These are phyloP conservation scores for Abortiporus biennis DNA, from an alignment of 1,284 basidiomycete species.

Conservation along the genomic window DNA sequence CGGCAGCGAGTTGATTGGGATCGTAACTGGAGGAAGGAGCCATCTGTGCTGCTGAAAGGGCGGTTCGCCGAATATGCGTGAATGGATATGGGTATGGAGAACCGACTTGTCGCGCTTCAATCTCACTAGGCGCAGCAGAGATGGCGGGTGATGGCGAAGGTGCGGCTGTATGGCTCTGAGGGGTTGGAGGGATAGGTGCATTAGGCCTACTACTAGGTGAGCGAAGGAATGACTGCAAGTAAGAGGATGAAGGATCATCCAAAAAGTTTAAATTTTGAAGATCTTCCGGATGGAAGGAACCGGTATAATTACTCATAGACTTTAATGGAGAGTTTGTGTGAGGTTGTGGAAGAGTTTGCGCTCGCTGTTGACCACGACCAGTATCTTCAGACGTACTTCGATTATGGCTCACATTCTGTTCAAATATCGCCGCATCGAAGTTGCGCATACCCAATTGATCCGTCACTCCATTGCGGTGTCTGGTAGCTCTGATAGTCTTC, in stretches of 20 bases:
- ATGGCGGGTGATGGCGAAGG: conserved; percentile 60
- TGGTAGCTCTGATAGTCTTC: conserved; percentile 24
- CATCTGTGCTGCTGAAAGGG: conserved; percentile 30
- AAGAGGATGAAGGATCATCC: conserved; percentile 50
- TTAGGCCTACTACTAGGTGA: conserved; percentile 48
- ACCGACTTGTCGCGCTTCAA: conserved; percentile 41
- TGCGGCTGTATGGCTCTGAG: conserved; percentile 65
- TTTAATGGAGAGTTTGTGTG: neutral
- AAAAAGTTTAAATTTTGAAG: conserved; percentile 38
- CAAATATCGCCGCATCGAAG: conserved; percentile 49
- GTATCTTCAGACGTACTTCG: conserved; percentile 11
- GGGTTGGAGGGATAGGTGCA: conserved; percentile 71
- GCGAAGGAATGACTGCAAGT: conserved; percentile 51
- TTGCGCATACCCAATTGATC: conserved; percentile 56
- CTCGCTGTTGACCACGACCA: neutral
- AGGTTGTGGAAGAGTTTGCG: conserved; percentile 1
- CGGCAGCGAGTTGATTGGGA: conserved; percentile 40
- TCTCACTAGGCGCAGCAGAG: conserved; percentile 33
- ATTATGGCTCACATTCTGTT: conserved; percentile 29
- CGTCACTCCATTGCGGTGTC: conserved; percentile 42
- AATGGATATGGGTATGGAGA: conserved; percentile 76
- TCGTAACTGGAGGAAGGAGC: conserved; percentile 43
- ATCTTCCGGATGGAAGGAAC: conserved; percentile 37
- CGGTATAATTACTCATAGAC: conserved; percentile 9
- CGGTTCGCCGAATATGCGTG: conserved; percentile 55